phyloP scores from a whole-genome alignment of 192 early-diverging fungal species.

The Coemansia sp. region DNA sequence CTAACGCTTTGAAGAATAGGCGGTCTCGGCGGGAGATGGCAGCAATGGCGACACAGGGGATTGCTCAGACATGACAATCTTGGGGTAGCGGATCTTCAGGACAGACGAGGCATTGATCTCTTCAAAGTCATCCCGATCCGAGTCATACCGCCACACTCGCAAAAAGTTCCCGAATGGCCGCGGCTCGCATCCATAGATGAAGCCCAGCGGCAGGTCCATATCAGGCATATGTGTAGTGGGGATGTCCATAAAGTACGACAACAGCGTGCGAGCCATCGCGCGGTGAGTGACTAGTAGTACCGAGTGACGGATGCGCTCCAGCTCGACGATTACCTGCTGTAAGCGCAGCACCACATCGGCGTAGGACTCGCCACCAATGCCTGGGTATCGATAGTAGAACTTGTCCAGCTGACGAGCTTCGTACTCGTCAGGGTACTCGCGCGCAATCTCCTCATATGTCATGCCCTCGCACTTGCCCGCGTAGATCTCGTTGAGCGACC shows the following conservation, averaged over 20 bases:
- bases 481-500: slow-evolving; percentile 92
- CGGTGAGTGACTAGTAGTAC: slow-evolving; percentile 91
- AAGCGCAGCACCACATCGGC: slow-evolving; percentile 92
- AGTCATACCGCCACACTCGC: slow-evolving; percentile 42
- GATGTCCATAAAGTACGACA: slow-evolving; percentile 88
- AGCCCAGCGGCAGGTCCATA: slow-evolving; percentile 78
- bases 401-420: slow-evolving; percentile 81
- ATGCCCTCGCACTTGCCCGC: slow-evolving; percentile 80
- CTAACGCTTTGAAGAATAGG: slow-evolving; percentile 21
- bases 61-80: slow-evolving; percentile 17
- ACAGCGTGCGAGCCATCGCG: slow-evolving; percentile 85
- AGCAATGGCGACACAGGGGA: slow-evolving; percentile 21
- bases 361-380: slow-evolving; percentile 94
- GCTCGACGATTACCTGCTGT: slow-evolving; percentile 91
- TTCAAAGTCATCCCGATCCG: slow-evolving; percentile 36
- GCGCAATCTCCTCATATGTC: slow-evolving; percentile 80
- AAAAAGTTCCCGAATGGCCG: slow-evolving; percentile 77
- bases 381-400: slow-evolving; percentile 93
- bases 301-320: slow-evolving; percentile 88
- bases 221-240: slow-evolving; percentile 79
- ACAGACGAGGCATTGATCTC: slow-evolving; percentile 40
- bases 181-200: slow-evolving; percentile 77
- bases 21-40: slow-evolving; percentile 51
- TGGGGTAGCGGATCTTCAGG: slow-evolving; percentile 46
- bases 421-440: slow-evolving; percentile 79